phyloP scores from a whole-genome alignment of 306 rosid species.

The Fragaria ananassa region DNA sequence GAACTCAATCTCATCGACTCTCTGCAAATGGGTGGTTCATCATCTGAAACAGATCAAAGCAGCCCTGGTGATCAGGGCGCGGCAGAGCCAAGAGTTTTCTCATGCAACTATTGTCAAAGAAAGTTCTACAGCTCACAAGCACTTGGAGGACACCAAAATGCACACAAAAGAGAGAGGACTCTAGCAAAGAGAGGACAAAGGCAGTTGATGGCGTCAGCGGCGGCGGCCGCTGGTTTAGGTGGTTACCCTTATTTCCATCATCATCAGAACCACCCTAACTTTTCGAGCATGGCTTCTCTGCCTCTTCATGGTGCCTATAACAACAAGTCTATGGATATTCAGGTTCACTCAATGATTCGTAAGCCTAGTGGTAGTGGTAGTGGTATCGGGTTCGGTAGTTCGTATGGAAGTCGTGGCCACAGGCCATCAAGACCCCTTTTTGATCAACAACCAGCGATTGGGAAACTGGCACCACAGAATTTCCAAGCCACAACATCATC shows the following conservation, averaged over 20 bases:
- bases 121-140: constrained; percentile 82
- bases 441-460: constrained; percentile 42
- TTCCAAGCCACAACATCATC: constrained; percentile 29
- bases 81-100: constrained; percentile 43
- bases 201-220: constrained; percentile 37
- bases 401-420: constrained; percentile 34
- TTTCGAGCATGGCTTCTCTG: constrained; percentile 45
- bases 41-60: constrained; percentile 13
- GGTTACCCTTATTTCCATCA: constrained; percentile 42
- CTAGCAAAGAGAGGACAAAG: constrained; percentile 63
- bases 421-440: constrained; percentile 37
- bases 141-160: constrained; percentile 91
- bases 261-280: constrained; percentile 7
- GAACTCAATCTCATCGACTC: constrained; percentile 54
- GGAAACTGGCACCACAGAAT: constrained; percentile 35
- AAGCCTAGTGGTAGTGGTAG: constrained; percentile 29
- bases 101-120: constrained; percentile 75
- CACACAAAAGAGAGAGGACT: constrained; percentile 77
- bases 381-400: constrained; percentile 11
- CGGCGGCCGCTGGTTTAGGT: constrained; percentile 41
- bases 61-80: constrained; percentile 3
- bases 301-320: constrained; percentile 39
- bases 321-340: constrained; percentile 45
- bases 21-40: constrained; percentile 36
- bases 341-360: constrained; percentile 47